Evolutionary conservation across 2,329 filamentous ascomycete genomes (phyloP), one percentile per base, ranked within the genome.

Genomic region (Colletotrichum gloeosporioides): DNA sequence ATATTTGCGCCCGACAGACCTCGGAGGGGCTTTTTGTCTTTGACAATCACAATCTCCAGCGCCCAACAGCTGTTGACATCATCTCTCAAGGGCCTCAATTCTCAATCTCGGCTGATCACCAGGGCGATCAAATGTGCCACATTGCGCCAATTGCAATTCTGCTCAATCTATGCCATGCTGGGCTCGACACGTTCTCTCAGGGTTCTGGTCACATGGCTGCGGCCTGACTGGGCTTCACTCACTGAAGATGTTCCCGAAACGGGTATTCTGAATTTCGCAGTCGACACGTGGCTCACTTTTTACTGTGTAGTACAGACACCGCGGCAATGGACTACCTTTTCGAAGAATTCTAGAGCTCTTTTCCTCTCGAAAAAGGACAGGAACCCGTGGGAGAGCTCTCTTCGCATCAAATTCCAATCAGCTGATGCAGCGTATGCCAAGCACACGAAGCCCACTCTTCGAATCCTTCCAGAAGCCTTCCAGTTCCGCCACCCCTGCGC

Each of bases 401-500:
- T 22, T 53, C 44, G 44, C 44, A 53, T 22, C 44, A 53, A 53
- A 53, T 12, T 53, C 44, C 44, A 53, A 53, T 22, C 44, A 53
- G 44, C 44, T 53, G n/a, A 53, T 53, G 44, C n/a, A 22, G 32
- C 34, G 27, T 13, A 32, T 8, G 61, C 68, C 31, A 57, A 66
- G 72, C 44, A 25, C 9, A 18, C 10, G 2, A 6, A 18, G 7
- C 27, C 64, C 74, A 53, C 70, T 16, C 44, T 3, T 39, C 32
- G 59, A 76, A 69, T 73, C 70, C 70, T 76, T 76, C 74, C 57
- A 69, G 74, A 73, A 76, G 57, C 64, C 57, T 76, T 76, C 64
- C 74, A 44, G 18, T 73, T 69, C 49, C 70, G 74, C 74, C 74
- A 76, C 73, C 62, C 68, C 73, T 75, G 68, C 36, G 22, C 68